Base-by-base conservation (phyloP, 345 rosid genomes). In the Excoecaria cochinchinensis region DNA sequence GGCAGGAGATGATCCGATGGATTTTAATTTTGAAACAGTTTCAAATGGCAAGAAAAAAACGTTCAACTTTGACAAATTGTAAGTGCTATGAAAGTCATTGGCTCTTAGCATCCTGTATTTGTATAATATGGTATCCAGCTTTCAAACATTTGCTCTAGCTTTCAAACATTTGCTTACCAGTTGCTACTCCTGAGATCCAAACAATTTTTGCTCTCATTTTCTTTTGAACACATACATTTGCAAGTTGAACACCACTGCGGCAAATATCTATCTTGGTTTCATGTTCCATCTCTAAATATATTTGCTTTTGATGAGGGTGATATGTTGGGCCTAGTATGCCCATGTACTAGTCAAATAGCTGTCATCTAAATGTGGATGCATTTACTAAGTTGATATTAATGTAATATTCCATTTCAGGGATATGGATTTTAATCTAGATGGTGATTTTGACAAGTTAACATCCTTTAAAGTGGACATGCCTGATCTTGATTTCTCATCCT, bases 401-500 rank as follows among this genome's bases (percentile, higher is more conserved):
- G 63, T 17, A 39, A 38, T 59, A 22, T 75, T 12, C 25, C 19
- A 74, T 74, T 71, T 73, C 89, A 91, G 90, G 87, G 99, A 95
- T 75, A 87, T 90, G 85, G 91, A 88, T 81, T 95, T 95, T 71
- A 85, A 87, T 86, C 78, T 93, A 58, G 95, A 85, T 75, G 90
- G 83, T 76, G 91, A 87, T 76, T 90, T 91, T 86, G 86, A 76
- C 72, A 93, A 95, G 85, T 67, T 90, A 44, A 77, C 97, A 75
- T 89, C 96, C 21, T 87, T 93, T 82, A 89, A 90, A 83, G 76
- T 87, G 76, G 93, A 91, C 80, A 85, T 90, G 90, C 82, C 90
- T 69, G 98, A 91, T 74, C 87, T 95, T 83, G 92, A 91, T 82
- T 90, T 95, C 85, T 83, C 93, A 51, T 73, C 84, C 78, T 81